These are phyloP conservation scores for Madurella fahalii DNA, from an alignment of 2,329 filamentous ascomycete species.

Conservation along the genomic window DNA sequence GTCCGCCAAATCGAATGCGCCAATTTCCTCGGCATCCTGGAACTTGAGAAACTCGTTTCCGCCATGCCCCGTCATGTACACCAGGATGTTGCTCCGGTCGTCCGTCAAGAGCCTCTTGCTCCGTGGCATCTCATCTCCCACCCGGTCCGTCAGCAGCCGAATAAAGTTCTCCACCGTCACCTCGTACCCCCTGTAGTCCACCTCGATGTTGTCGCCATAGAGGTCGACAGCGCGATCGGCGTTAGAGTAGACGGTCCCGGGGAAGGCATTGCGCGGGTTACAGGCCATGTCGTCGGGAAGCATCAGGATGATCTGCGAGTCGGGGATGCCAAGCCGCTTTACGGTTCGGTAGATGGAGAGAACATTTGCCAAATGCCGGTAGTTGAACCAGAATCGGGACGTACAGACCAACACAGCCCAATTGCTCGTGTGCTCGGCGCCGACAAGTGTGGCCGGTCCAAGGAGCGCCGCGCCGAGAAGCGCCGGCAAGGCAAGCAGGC, in stretches of 20 bases:
- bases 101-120: constrained; percentile 93
- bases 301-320: constrained; percentile 99
- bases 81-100: constrained; percentile 91
- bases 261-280: constrained; percentile 97
- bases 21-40: constrained; percentile 96
- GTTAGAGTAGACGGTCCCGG: constrained; percentile 97
- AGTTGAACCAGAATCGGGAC: constrained; percentile 99
- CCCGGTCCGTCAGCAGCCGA: constrained; percentile 85
- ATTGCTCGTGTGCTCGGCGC: constrained; percentile 87
- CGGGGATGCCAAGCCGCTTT: constrained; percentile 93
- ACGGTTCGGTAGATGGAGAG: constrained; percentile 96
- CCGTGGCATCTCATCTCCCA: constrained; percentile 89
- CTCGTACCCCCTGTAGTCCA: constrained; percentile 96
- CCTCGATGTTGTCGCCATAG: constrained; percentile 98
- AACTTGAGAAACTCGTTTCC: constrained; percentile 98
- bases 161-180: constrained; percentile 99
- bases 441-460: constrained; percentile 40
- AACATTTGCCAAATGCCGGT: constrained; percentile 95
- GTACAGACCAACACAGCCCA: constrained; percentile 99
- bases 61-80: constrained; percentile 99
- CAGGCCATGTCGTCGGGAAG: constrained; percentile 99
- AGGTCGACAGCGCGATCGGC: constrained; percentile 92
- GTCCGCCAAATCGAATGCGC: constrained; percentile 90
- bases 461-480: constrained; percentile 47
- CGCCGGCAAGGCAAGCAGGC: constrained; percentile 42